Base-by-base conservation (phyloP, 805 yeast species). In the Cyberlindnera mrakii region DNA sequence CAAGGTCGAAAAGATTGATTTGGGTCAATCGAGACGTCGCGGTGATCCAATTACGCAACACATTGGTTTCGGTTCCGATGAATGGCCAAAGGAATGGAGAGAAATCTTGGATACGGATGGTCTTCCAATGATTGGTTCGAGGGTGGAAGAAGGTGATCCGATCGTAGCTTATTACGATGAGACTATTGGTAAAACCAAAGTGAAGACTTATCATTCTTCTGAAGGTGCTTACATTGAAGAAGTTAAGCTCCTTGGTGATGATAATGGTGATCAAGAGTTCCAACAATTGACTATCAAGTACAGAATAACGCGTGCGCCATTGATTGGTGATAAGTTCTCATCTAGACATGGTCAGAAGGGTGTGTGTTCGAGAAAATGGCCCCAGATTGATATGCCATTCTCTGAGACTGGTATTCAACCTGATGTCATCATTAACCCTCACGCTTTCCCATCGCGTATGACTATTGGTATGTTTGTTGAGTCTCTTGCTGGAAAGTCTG, bases 401-500 rank as follows among this genome's bases (percentile, higher is more conserved):
- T 78, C 88, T 52, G 99, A 93, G 68, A 72, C 86, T 30, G 99
- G 99, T 58, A 91, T 93, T 48, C 96, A 86, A 64, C 99, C 99
- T 2, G 99, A 93, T 68, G 85, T 93, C 54, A 93, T 93, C 60
- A 93, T 93, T 60, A 93, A 93, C 64, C 99, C 99, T 4, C 99
- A 91, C 65, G 99, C 98, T 53, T 93, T 91, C 91, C 99, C 99
- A 55, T 91, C 98, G 39, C 93, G 99, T 74, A 93, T 93, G 99
- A 93, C 99, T 11, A 91, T 93, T 66, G 99, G 99, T 72, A 93
- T 93, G 98, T 93, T 93, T 68, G 97, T 93, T 39, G 99, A 93
- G 68, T 85, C 95, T 42, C 68, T 93, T 44, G 98, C 99, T n/a
- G 99, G 99, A 60, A 93, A 93, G 66, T 93, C 98, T 5, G 99